Conservation (phyloP, 306 rosid genomes). For the Cucurbita pepo region DNA sequence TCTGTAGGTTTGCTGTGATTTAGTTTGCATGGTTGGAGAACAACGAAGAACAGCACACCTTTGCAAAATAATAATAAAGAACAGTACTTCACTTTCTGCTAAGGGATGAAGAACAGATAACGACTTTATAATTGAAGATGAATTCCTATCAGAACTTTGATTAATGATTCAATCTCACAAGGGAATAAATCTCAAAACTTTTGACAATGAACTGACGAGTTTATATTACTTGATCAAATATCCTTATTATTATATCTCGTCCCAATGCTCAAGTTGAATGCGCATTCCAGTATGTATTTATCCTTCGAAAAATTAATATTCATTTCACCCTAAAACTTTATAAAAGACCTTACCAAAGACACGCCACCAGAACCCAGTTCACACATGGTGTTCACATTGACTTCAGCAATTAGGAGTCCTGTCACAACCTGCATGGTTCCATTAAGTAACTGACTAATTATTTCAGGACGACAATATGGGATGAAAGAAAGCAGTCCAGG, state of each 20-base stretch:
- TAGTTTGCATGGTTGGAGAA: not conserved
- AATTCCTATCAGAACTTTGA: not conserved
- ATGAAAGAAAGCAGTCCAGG: not conserved
- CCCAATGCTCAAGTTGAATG: not conserved
- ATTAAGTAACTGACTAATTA: not conserved
- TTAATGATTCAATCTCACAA: not conserved
- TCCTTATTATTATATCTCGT: not conserved
- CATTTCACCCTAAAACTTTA: not conserved
- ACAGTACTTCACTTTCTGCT: not conserved
- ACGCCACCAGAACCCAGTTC: slow-evolving; percentile 73
- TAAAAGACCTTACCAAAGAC: slow-evolving; percentile 36
- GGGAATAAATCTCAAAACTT: not conserved
- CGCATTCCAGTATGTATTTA: not conserved
- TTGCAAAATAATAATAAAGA: not conserved
- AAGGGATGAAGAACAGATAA: not conserved
- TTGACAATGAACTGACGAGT: not conserved
- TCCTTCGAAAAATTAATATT: not conserved
- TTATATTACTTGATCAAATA: not conserved
- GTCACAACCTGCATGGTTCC: slow-evolving; percentile 46
- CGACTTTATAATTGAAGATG: not conserved
- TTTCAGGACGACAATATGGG: not conserved
- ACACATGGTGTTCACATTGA: slow-evolving; percentile 64
- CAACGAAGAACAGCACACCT: not conserved
- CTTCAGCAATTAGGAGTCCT: slow-evolving; percentile 71
- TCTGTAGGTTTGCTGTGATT: not conserved